Conservation (phyloP, 768 basidiomycete species). For the Macrolepiota dolichaula region DNA sequence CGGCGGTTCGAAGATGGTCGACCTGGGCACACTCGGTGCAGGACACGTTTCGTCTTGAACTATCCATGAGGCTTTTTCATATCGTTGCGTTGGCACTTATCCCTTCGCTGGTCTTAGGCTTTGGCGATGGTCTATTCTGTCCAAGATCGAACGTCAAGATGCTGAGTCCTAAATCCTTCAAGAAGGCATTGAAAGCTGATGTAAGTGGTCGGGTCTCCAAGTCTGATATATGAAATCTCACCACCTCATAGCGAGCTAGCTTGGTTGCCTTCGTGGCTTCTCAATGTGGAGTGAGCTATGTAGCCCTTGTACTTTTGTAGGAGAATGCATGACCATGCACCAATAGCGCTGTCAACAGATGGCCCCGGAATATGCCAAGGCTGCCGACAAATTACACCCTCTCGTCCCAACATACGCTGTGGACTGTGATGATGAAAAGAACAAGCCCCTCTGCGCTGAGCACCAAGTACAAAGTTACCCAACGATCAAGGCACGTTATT, state of each 20-base stretch:
- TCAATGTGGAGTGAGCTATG: slow-evolving; percentile 84
- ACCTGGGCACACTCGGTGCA: neutral
- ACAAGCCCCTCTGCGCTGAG: slow-evolving; percentile 79
- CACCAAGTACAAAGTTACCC: slow-evolving; percentile 87
- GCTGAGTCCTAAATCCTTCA: slow-evolving; percentile 69
- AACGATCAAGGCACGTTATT: slow-evolving; percentile 68
- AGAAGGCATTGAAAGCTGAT: slow-evolving; percentile 68
- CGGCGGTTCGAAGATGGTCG: no score
- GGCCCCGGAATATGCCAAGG: slow-evolving; percentile 82
- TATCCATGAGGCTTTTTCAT: slow-evolving; percentile 30
- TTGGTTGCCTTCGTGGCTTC: slow-evolving; percentile 95
- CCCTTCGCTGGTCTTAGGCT: slow-evolving; percentile 44
- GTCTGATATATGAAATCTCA: neutral
- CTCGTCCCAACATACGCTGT: slow-evolving; percentile 87
- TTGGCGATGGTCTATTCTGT: slow-evolving; percentile 35
- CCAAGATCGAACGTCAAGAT: slow-evolving; percentile 62
- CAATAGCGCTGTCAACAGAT: slow-evolving; percentile 78
- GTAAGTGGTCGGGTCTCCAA: slow-evolving; percentile 39
- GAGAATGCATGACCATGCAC: neutral
- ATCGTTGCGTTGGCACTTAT: slow-evolving; percentile 37
- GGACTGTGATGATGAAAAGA: slow-evolving; percentile 81
- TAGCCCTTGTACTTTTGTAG: neutral
- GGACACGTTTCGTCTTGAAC: neutral
- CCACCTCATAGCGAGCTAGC: slow-evolving; percentile 54
- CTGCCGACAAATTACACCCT: slow-evolving; percentile 74